Percentiles rank a stretch among this genome's conserved stretches.
These are phyloP conservation scores for Petunia axillaris DNA, from an alignment of 257 asterid genomes.

Conservation along the genomic window DNA sequence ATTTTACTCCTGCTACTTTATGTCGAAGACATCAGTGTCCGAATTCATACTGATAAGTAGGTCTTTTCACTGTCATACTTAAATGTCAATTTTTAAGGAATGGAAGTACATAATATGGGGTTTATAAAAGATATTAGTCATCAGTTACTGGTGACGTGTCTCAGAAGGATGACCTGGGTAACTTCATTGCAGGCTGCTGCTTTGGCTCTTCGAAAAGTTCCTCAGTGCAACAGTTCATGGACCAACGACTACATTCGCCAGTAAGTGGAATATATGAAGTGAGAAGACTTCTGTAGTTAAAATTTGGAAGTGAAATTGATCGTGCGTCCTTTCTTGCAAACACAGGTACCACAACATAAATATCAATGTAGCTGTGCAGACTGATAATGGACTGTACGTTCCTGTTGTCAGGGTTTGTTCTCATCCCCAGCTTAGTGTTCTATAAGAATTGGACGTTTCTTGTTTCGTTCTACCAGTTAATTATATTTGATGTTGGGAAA, in stretches of 20 bases:
- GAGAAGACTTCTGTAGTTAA: not conserved
- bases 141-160: slow-evolving; percentile 20
- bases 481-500: slow-evolving; percentile 27
- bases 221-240: slow-evolving; percentile 98
- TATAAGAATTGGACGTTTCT: not conserved
- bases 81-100: not conserved
- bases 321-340: slow-evolving; percentile 23
- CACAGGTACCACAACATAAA: slow-evolving; percentile 83
- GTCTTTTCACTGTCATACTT: not conserved
- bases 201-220: slow-evolving; percentile 94
- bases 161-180: slow-evolving; percentile 21
- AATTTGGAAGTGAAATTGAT: slow-evolving; percentile 8
- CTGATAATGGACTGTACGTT: slow-evolving; percentile 87
- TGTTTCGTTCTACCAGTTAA: not conserved
- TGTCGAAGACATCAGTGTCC: not conserved
- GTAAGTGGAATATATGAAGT: slow-evolving; percentile 54
- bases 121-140: not conserved
- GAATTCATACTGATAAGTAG: not conserved
- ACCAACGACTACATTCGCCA: slow-evolving; percentile 94
- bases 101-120: not conserved
- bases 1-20: not conserved
- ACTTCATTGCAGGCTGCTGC: slow-evolving; percentile 85
- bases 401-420: slow-evolving; percentile 78
- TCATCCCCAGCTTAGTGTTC: slow-evolving; percentile 12
- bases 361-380: slow-evolving; percentile 95